Conservation (phyloP, 2,329 filamentous ascomycete genomes). For the Aspergillus floridensis region DNA sequence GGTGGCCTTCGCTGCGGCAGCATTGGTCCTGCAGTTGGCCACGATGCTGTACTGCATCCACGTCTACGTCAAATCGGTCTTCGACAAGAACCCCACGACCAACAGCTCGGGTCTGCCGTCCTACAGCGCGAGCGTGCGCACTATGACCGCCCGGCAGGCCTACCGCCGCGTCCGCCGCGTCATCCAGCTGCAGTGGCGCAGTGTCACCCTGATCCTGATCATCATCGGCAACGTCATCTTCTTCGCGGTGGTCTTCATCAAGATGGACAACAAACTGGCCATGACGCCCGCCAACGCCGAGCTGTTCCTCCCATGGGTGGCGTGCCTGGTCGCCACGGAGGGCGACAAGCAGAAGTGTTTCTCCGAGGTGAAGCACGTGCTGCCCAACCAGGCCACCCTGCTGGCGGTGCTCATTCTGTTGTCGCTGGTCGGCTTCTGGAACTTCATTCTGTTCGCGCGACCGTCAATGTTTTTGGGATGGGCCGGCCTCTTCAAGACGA, state of each 20-base stretch:
- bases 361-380: constrained; percentile 56
- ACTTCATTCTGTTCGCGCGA: constrained; percentile 75
- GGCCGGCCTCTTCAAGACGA: constrained; percentile 60
- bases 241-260: constrained; percentile 88
- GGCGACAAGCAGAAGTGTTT: constrained; percentile 68
- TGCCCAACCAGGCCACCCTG: constrained; percentile 73
- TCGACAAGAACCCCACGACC: constrained; percentile 67
- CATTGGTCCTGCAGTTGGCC: constrained; percentile 75
- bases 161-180: constrained; percentile 84
- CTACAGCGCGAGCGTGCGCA: constrained; percentile 71
- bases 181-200: constrained; percentile 89
- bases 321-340: constrained; percentile 61
- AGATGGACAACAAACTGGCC: constrained; percentile 71
- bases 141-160: constrained; percentile 80
- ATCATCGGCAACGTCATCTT: constrained; percentile 91
- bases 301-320: constrained; percentile 64
- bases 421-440: constrained; percentile 82
- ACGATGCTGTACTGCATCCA: constrained; percentile 93
- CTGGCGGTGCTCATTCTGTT: constrained; percentile 79
- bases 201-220: constrained; percentile 83
- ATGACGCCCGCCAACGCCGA: constrained; percentile 54
- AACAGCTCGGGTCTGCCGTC: constrained; percentile 69
- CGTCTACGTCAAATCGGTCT: constrained; percentile 82
- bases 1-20: constrained; percentile 71
- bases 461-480: constrained; percentile 84